Percentiles rank a stretch among this genome's conserved stretches.
Conservation (phyloP, 148 eudicot genomes). For the Vaccinium myrtillus region DNA sequence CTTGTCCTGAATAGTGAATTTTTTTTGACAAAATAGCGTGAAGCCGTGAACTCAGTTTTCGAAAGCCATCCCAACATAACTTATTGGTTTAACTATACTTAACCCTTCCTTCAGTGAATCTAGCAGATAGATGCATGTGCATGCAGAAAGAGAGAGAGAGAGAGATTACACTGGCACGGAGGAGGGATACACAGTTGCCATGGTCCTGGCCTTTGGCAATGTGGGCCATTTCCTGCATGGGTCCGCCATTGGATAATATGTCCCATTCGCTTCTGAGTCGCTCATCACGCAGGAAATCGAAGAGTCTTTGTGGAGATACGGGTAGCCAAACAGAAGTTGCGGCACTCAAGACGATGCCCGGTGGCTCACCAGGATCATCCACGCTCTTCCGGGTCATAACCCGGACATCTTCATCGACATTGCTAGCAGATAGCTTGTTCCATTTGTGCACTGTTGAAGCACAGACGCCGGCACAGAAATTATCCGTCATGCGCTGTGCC, state of each 20-base stretch:
- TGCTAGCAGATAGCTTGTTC: slow-evolving; percentile 75
- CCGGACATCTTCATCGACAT: slow-evolving; percentile 73
- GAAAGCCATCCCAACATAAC: not conserved
- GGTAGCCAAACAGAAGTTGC: slow-evolving; percentile 96
- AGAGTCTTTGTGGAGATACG: slow-evolving; percentile 72
- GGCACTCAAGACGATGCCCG: slow-evolving; percentile 82
- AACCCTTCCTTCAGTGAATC: not conserved
- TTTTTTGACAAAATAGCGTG: too few species aligned
- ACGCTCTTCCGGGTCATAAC: slow-evolving; percentile 93
- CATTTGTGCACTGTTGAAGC: slow-evolving; percentile 88
- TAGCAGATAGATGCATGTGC: not conserved
- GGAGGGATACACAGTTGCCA: slow-evolving; percentile 93
- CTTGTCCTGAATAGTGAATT: too few species aligned
- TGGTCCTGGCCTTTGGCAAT: slow-evolving; percentile 93
- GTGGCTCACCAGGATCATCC: slow-evolving; percentile 90
- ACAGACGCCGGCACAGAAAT: slow-evolving; percentile 85
- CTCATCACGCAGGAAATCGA: slow-evolving; percentile 85
- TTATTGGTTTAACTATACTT: not conserved
- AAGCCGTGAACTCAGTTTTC: not conserved
- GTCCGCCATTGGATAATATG: slow-evolving; percentile 89
- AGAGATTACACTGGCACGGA: slow-evolving; percentile 70
- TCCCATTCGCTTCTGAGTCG: slow-evolving; percentile 87
- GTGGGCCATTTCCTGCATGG: slow-evolving; percentile 97
- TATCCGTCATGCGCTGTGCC: slow-evolving; percentile 87
- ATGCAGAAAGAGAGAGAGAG: slow-evolving; percentile 4